phyloP scores from a whole-genome alignment of 2,329 filamentous ascomycete species.

The Thielaviopsis euricoi region DNA sequence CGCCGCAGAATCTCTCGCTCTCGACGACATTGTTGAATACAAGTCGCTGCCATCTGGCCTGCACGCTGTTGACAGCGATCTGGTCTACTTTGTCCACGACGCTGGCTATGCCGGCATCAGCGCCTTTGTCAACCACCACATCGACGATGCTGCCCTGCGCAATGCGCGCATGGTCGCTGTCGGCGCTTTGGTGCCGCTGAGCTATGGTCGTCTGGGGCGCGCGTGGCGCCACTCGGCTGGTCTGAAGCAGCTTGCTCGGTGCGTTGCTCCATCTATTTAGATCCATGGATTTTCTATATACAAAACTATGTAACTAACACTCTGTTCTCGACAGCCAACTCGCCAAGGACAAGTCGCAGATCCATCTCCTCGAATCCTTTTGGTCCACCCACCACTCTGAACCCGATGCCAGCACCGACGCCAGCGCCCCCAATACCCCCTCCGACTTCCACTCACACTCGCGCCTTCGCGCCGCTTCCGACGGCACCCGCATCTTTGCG shows the following conservation, averaged over 20 bases:
- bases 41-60: conserved; percentile 88
- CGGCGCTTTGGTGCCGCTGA: conserved; percentile 72
- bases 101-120: conserved; percentile 69
- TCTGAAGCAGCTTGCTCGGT: conserved; percentile 60
- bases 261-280: conserved; percentile 17
- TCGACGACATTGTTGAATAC: conserved; percentile 86
- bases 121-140: conserved; percentile 74
- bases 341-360: conserved; percentile 47
- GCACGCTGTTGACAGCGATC: conserved; percentile 73
- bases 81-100: conserved; percentile 87
- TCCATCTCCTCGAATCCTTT: conserved; percentile 54
- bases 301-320: background rate
- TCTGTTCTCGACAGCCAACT: conserved; percentile 30
- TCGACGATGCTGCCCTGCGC: conserved; percentile 57
- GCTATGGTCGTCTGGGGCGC: conserved; percentile 68
- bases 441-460: conserved; percentile 13
- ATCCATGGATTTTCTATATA: no score
- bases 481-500: conserved; percentile 3
- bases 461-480: background rate
- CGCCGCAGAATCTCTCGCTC: conserved; percentile 47
- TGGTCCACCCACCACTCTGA: conserved; percentile 42
- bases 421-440: conserved; percentile 29
- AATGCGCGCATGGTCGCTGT: conserved; percentile 90
- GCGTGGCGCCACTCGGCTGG: conserved; percentile 75
- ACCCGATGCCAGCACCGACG: conserved; percentile 32